Conservation (phyloP, 2,329 filamentous ascomycete genomes). For the Fusarium sp. region DNA sequence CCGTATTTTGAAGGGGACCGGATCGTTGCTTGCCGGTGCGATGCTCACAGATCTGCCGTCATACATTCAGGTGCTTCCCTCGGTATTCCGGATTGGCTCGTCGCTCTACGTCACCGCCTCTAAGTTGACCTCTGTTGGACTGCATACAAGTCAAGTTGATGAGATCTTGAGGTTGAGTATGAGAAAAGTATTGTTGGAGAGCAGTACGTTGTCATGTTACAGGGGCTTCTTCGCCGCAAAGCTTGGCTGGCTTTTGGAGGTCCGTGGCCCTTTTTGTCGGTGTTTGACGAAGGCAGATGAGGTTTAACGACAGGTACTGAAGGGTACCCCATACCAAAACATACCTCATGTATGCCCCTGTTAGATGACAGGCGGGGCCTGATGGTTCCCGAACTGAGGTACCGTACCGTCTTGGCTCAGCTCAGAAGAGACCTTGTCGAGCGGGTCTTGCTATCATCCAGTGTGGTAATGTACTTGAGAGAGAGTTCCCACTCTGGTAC, state of each 20-base stretch:
- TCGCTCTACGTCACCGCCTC: constrained; percentile 40
- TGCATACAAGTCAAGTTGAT: constrained; percentile 11
- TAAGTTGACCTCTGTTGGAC: constrained; percentile 6
- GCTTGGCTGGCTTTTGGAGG: constrained; percentile 29
- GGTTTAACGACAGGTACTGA: constrained; percentile 18
- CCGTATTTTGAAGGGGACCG: constrained; percentile 30
- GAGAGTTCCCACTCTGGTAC: constrained; percentile 36
- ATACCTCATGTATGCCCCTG: constrained; percentile 33
- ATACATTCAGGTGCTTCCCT: constrained; percentile 34
- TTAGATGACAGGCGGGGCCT: constrained; percentile 34
- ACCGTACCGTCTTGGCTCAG: constrained; percentile 33
- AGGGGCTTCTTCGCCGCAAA: constrained; percentile 36
- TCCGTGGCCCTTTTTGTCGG: constrained; percentile 15
- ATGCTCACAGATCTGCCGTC: constrained; percentile 41
- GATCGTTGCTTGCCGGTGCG: constrained; percentile 37
- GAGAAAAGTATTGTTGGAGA: constrained; percentile 1
- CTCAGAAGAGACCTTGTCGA: constrained; percentile 28
- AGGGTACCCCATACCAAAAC: constrained; percentile 38
- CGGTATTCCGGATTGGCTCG: constrained; percentile 26
- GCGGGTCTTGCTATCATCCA: constrained; percentile 22
- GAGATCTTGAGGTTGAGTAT: constrained; percentile 8
- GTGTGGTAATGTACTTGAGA: constrained; percentile 14
- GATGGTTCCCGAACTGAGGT: constrained; percentile 32
- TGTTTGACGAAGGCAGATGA: constrained; percentile 25
- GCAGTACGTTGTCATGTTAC: constrained; percentile 15